Base-by-base conservation (phyloP, 257 asterid genomes). In the Solanum sejunctum region DNA sequence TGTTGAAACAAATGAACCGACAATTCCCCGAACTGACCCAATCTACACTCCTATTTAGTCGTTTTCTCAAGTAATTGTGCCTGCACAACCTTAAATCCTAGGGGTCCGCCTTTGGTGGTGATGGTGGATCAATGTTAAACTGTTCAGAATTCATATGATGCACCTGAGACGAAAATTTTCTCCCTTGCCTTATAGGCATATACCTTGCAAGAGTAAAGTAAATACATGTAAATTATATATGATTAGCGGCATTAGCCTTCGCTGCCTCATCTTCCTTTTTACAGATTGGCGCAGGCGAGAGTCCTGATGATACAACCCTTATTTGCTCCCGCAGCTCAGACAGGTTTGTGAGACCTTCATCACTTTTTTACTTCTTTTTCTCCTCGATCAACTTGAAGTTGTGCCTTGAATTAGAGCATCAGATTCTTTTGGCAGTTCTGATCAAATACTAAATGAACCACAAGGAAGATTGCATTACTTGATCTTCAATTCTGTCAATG, bases 221-320 rank as follows among this genome's bases (percentile, higher is more conserved):
- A 66, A 78, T 52, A 47, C 63, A 51, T 78, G 10, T 0, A n/a
- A 52, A 52, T 52, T 54, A 78, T 52, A 10, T 17, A 70, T 18
- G 52, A 10, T 52, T 17, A 52, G 49, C 8, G 20, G 66, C 28
- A 10, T 45, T 41, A 85, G 56, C 45, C 85, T 84, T 85, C 47
- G 85, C 87, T 82, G 28, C 86, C 61, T 85, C 79, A 80, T 73
- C 81, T 82, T 84, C 87, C 57, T 77, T 78, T 84, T 75, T 80
- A 84, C 95, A 97, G 99, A 92, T 94, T 89, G 99, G 99, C 69
- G 95, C 95, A 2, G 98, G 99, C 66, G 95, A 95, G 71, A 89
- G 90, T 85, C 98, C 99, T 85, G 98, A 93, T 83, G 98, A 95
- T 87, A 95, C 99, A 85, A 93, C 95, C 61, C 97, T 97, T 84